phyloP scores from a whole-genome alignment of 495 filamentous ascomycete species.

The Aspergillus taichungensis region DNA sequence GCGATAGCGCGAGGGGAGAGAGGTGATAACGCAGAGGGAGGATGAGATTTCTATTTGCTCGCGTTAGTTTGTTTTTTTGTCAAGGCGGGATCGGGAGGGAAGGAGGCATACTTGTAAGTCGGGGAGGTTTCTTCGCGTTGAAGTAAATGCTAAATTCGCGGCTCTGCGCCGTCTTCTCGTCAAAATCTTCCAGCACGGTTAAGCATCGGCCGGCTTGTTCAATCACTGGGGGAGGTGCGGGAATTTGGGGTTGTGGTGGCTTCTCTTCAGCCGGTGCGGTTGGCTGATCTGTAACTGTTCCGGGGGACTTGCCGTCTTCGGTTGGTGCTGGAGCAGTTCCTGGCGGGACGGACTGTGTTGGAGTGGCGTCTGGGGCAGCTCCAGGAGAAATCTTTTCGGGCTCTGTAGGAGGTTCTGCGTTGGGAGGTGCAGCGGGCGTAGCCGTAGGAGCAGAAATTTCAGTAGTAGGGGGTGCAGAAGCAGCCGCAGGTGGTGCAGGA shows the following conservation, averaged over 20 bases:
- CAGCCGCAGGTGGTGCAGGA: neutral
- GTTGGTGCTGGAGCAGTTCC: constrained; percentile 5
- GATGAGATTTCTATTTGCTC: constrained; percentile 31
- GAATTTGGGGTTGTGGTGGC: constrained; percentile 12
- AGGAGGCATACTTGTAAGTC: constrained; percentile 37
- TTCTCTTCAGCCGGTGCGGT: constrained; percentile 6
- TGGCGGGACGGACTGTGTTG: constrained; percentile 1
- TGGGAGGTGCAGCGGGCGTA: neutral
- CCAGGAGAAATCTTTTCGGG: constrained; percentile 1
- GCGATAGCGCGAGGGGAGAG: constrained; percentile 64
- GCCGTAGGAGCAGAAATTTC: constrained; percentile 2
- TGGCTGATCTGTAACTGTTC: constrained; percentile 9
- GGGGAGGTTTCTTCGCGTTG: constrained; percentile 41
- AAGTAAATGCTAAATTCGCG: constrained; percentile 44
- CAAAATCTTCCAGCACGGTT: constrained; percentile 48
- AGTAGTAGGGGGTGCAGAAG: constrained; percentile 3
- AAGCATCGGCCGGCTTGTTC: constrained; percentile 44
- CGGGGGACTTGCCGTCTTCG: constrained; percentile 9
- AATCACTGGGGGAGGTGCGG: constrained; percentile 30
- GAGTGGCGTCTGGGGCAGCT: neutral
- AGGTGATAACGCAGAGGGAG: constrained; percentile 69
- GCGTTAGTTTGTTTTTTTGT: constrained; percentile 3
- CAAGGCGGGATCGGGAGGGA: neutral
- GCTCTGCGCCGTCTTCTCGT: constrained; percentile 41
- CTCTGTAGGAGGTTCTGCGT: neutral